Evolutionary conservation across 805 yeast species (phyloP).

Genomic region (Tanozyma kutaoensis): DNA sequence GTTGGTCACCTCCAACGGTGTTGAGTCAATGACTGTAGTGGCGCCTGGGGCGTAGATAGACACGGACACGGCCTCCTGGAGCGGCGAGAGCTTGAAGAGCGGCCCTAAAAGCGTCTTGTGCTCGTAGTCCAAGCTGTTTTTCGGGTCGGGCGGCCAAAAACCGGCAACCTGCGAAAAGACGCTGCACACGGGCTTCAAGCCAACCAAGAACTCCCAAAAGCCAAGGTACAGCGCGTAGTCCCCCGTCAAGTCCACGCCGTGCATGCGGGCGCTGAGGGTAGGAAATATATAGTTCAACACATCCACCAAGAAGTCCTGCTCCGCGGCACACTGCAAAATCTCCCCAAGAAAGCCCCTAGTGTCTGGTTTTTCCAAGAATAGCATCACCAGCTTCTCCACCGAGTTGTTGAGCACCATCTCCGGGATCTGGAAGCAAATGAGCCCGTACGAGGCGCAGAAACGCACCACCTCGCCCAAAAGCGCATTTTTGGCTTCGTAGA

Average conservation of each 20-base stretch:
- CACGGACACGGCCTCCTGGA: slow-evolving; percentile 37
- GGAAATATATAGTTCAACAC: slow-evolving; percentile 43
- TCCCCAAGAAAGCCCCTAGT: slow-evolving; percentile 32
- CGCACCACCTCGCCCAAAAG: slow-evolving; percentile 36
- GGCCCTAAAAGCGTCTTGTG: slow-evolving; percentile 63
- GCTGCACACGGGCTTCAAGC: slow-evolving; percentile 49
- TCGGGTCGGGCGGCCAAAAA: slow-evolving; percentile 31
- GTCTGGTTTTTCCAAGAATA: slow-evolving; percentile 9
- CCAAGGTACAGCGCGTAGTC: slow-evolving; percentile 40
- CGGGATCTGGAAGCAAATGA: slow-evolving; percentile 56
- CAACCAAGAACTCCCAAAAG: slow-evolving; percentile 42
- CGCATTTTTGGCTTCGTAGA: slow-evolving; percentile 19
- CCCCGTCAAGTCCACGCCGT: slow-evolving; percentile 30
- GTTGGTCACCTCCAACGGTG: slow-evolving; percentile 32
- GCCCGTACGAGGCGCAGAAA: slow-evolving; percentile 46
- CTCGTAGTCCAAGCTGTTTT: slow-evolving; percentile 42
- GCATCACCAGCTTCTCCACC: slow-evolving; percentile 12
- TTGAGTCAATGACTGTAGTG: no score
- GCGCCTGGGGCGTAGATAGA: slow-evolving; percentile 23
- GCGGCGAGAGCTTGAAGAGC: slow-evolving; percentile 61
- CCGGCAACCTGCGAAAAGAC: slow-evolving; percentile 42
- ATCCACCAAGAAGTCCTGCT: slow-evolving; percentile 54
- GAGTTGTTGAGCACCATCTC: slow-evolving; percentile 40
- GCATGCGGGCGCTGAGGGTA: slow-evolving; percentile 21
- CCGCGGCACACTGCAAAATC: slow-evolving; percentile 43